Evolutionary conservation across 225 moss, liverwort and hornwort genomes (phyloP), one percentile per base, ranked within the genome.

Genomic region (Thuidium tamariscinum): DNA sequence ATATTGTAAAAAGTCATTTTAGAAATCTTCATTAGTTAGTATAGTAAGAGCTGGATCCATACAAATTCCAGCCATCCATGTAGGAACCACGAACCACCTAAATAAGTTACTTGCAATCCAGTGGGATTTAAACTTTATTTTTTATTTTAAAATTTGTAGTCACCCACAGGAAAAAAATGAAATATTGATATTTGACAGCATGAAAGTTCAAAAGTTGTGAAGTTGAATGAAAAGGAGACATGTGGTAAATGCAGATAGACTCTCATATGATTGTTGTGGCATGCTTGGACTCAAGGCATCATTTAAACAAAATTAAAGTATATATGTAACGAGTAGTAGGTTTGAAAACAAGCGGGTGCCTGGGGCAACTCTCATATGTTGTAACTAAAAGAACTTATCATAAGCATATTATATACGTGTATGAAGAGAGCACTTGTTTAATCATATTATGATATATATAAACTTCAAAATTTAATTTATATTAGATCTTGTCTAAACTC

Each of bases 341-440:
- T n/a, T n/a, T n/a, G n/a, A n/a, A n/a, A n/a, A n/a, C n/a, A n/a
- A n/a, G n/a, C n/a, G n/a, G n/a, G n/a, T n/a, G n/a, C n/a, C n/a
- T n/a, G n/a, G n/a, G n/a, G n/a, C n/a, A n/a, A n/a, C n/a, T n/a
- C n/a, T n/a, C n/a, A n/a, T n/a, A n/a, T n/a, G n/a, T n/a, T n/a
- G n/a, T n/a, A n/a, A n/a, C n/a, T n/a, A n/a, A n/a, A n/a, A n/a
- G n/a, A n/a, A n/a, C n/a, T n/a, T n/a, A n/a, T n/a, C n/a, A n/a
- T n/a, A n/a, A 15, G 15, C 1, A 0, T 25, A 15, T 41, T 5
- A 26, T 69, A 15, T 25, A 5, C 26, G 42, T 69, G 13, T 49
- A 13, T 49, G 3, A 69, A 15, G 26, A 26, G 2, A 15, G 15
- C 0, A 26, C 2, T 16, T 0, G 0, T 16, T 69, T 41, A 15